These are phyloP conservation scores for Saprolegnia parasitica DNA, from an alignment of 352 stramenopile genomes.

Conservation along the genomic window DNA sequence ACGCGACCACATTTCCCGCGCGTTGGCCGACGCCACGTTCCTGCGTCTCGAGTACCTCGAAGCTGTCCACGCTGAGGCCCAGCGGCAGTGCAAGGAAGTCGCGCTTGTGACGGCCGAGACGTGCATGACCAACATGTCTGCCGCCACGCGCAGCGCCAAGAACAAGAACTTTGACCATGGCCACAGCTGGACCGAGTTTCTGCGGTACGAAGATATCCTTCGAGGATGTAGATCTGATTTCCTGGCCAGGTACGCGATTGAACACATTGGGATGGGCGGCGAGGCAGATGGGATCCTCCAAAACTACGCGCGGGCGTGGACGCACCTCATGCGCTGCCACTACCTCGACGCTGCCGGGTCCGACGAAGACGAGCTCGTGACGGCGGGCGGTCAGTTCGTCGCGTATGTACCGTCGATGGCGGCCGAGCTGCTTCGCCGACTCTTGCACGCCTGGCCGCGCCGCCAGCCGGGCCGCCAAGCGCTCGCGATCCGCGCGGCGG, in stretches of 20 bases:
- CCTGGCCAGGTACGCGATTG: constrained; percentile 40
- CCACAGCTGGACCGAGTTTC: constrained; percentile 74
- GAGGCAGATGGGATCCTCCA: constrained; percentile 52
- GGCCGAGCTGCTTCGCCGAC: constrained; percentile 42
- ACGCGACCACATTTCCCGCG: constrained; percentile 58
- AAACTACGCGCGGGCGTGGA: constrained; percentile 63
- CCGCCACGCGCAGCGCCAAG: background rate
- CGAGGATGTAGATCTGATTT: background rate
- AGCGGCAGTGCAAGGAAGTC: constrained; percentile 58
- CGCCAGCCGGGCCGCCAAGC: constrained; percentile 64
- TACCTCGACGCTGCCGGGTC: constrained; percentile 70
- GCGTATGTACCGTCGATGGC: constrained; percentile 69
- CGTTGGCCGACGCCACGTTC: constrained; percentile 61
- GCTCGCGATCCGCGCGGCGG: constrained; percentile 70
- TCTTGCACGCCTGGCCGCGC: constrained; percentile 62
- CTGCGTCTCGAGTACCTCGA: constrained; percentile 65
- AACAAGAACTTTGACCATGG: constrained; percentile 53
- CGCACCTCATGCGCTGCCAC: constrained; percentile 65
- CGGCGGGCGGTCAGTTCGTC: constrained; percentile 77
- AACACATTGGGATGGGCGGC: constrained; percentile 51
- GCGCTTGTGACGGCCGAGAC: constrained; percentile 48
- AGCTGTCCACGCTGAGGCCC: constrained; percentile 42
- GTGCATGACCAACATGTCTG: constrained; percentile 3
- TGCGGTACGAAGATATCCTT: constrained; percentile 43
- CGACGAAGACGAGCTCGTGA: constrained; percentile 81